Conservation (phyloP, 2,329 filamentous ascomycete species). For the Huntiella abstrusa region DNA sequence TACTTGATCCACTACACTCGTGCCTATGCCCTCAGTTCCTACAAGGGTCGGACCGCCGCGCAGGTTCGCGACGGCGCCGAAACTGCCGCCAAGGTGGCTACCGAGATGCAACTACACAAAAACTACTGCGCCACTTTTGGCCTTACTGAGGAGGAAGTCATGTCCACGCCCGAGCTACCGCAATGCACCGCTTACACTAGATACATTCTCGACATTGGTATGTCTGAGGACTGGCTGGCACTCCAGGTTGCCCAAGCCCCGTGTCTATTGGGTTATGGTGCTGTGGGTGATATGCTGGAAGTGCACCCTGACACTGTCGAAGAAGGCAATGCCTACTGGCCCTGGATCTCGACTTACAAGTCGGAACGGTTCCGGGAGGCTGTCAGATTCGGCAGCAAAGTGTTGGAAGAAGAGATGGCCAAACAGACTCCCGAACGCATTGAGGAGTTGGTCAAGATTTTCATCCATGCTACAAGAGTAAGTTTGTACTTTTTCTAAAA, state of each 20-base stretch:
- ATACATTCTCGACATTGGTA: conserved; percentile 76
- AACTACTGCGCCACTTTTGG: conserved; percentile 69
- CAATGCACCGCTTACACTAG: conserved; percentile 54
- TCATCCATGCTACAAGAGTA: conserved; percentile 72
- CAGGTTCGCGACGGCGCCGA: conserved; percentile 39
- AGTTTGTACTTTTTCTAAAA: conserved; percentile 14
- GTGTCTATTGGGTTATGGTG: conserved; percentile 76
- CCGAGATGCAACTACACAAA: conserved; percentile 66
- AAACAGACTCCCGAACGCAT: conserved; percentile 55
- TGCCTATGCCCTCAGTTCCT: conserved; percentile 67
- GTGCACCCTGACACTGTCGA: conserved; percentile 39
- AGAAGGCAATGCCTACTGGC: conserved; percentile 60
- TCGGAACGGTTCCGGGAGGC: conserved; percentile 59
- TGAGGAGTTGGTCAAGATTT: conserved; percentile 68
- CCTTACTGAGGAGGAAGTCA: conserved; percentile 53
- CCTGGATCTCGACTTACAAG: conserved; percentile 81
- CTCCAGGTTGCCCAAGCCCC: conserved; percentile 72
- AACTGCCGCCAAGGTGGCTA: conserved; percentile 58
- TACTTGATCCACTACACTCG: conserved; percentile 79
- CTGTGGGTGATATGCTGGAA: conserved; percentile 54
- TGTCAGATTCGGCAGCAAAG: conserved; percentile 47
- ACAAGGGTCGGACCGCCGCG: conserved; percentile 58
- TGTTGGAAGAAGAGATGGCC: conserved; percentile 59
- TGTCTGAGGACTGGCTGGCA: conserved; percentile 72
- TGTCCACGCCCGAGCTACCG: conserved; percentile 42